phyloP scores from a whole-genome alignment of 495 filamentous ascomycete genomes.

The Tuber magnatum region DNA sequence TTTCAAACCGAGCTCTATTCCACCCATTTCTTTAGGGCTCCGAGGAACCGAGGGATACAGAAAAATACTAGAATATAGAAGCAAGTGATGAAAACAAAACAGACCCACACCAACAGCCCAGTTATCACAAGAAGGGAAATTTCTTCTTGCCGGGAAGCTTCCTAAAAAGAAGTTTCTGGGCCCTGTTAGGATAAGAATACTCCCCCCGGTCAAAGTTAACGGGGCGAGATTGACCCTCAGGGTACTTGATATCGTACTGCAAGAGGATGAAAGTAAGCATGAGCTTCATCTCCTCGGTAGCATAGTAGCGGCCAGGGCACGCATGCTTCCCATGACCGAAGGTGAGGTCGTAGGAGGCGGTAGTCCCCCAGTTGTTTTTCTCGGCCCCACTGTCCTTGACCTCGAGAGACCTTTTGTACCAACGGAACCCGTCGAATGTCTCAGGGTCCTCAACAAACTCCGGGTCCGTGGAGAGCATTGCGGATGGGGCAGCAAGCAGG shows the following conservation, averaged over 20 bases:
- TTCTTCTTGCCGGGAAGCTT: constrained; percentile 17
- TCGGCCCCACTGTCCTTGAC: constrained; percentile 40
- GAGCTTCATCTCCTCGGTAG: constrained; percentile 49
- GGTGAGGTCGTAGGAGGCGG: constrained; percentile 45
- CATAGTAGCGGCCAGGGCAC: constrained; percentile 54
- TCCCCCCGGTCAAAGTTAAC: constrained; percentile 42
- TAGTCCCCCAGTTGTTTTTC: constrained; percentile 45
- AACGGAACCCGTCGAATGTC: constrained; percentile 52
- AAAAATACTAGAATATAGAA: no score
- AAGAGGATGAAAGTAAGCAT: constrained; percentile 45
- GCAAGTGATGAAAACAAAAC: no score
- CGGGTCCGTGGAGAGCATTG: constrained; percentile 14
- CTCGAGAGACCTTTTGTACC: constrained; percentile 44
- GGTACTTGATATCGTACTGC: constrained; percentile 47
- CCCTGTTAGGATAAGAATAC: constrained; percentile 39
- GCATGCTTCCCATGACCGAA: constrained; percentile 52
- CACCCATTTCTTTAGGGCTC: no score
- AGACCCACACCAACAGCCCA: background rate
- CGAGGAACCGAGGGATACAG: no score
- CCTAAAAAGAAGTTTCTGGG: constrained; percentile 41
- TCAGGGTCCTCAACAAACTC: constrained; percentile 40
- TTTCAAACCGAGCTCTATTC: no score
- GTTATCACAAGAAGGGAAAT: constrained; percentile 20
- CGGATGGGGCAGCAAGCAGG: constrained; percentile 39
- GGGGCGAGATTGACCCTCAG: constrained; percentile 43